Conservation (phyloP, 495 filamentous ascomycete genomes). For the Xanthoparmelia taractica region DNA sequence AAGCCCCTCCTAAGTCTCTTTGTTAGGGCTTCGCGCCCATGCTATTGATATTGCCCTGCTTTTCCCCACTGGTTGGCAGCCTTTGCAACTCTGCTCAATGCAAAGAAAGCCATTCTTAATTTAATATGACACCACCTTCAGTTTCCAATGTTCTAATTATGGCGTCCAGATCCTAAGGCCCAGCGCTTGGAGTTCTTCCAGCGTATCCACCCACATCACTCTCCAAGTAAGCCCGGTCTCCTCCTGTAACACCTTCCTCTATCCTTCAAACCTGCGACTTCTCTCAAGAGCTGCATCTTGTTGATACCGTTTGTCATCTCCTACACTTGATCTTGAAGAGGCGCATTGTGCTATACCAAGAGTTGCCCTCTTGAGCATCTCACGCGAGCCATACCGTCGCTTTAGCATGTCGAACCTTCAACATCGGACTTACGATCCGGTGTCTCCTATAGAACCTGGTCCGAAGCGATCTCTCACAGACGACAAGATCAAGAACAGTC, state of each 20-base stretch:
- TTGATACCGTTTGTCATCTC: background rate
- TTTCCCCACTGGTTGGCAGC: background rate
- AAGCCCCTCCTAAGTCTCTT: background rate
- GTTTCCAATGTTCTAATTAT: background rate
- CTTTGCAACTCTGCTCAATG: conserved; percentile 2
- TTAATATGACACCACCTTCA: background rate
- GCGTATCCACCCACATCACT: conserved; percentile 7
- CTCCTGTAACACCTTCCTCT: conserved; percentile 6
- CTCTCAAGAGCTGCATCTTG: conserved; percentile 10
- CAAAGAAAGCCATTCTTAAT: background rate
- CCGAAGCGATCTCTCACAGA: conserved; percentile 9
- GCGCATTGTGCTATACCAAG: background rate
- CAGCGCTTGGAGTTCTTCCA: conserved; percentile 12
- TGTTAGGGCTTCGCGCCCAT: conserved; percentile 12
- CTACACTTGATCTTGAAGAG: conserved; percentile 6
- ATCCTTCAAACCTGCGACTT: conserved; percentile 4
- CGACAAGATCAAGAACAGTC: conserved; percentile 19
- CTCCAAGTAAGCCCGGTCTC: conserved; percentile 9
- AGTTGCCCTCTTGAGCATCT: conserved; percentile 5
- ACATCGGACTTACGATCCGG: conserved; percentile 3
- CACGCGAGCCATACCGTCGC: conserved; percentile 20
- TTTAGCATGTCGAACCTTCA: conserved; percentile 26
- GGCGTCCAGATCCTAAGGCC: background rate
- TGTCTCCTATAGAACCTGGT: conserved; percentile 20
- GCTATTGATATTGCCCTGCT: conserved; percentile 2